These are phyloP conservation scores for Chalaropsis thielavioides DNA, from an alignment of 2,329 filamentous ascomycete genomes.

Conservation along the genomic window DNA sequence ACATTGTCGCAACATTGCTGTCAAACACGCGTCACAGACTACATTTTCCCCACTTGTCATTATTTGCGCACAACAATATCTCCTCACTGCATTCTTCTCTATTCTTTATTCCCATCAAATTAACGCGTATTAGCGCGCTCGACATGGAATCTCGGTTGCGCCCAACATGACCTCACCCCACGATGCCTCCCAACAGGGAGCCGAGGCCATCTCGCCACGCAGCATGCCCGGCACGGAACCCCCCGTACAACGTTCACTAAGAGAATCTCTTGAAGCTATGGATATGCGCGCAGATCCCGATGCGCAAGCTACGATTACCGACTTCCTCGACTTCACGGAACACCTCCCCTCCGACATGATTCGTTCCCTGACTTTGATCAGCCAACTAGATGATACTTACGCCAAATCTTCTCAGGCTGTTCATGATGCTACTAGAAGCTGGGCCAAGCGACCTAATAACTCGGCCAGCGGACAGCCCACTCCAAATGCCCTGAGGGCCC, in stretches of 20 bases:
- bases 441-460: slow-evolving; percentile 40
- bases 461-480: slow-evolving; percentile 28
- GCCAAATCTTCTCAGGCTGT: slow-evolving; percentile 40
- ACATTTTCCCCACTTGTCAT: background rate
- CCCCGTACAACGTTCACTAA: slow-evolving; percentile 18
- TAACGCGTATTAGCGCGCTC: background rate
- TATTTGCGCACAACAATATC: background rate
- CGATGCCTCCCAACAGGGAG: slow-evolving; percentile 14
- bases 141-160: slow-evolving; percentile 10
- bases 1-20: background rate
- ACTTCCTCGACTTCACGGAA: slow-evolving; percentile 57
- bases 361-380: slow-evolving; percentile 50
- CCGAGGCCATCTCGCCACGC: slow-evolving; percentile 27
- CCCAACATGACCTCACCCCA: slow-evolving; percentile 14
- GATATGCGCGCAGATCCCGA: slow-evolving; percentile 47
- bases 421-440: slow-evolving; percentile 41
- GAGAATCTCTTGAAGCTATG: slow-evolving; percentile 29
- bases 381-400: slow-evolving; percentile 47
- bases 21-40: background rate
- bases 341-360: slow-evolving; percentile 53
- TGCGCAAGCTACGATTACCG: slow-evolving; percentile 53
- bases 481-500: slow-evolving; percentile 39
- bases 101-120: background rate
- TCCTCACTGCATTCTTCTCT: background rate
- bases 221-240: slow-evolving; percentile 22